These are phyloP conservation scores for Ogataea methylovora DNA, from an alignment of 805 yeast species.

Conservation along the genomic window DNA sequence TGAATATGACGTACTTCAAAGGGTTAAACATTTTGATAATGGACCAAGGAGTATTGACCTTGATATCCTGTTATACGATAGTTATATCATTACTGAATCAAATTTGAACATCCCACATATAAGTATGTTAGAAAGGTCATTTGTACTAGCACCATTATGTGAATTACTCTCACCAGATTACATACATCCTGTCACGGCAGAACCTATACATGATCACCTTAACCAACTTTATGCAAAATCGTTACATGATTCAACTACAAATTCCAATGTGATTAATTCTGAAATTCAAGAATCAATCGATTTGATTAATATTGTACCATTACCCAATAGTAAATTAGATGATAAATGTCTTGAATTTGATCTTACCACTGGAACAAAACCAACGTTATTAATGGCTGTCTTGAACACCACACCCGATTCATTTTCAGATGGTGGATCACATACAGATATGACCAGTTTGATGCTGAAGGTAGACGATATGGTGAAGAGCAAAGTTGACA, in stretches of 20 bases:
- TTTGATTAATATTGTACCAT: constrained; percentile 45
- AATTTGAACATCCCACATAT: constrained; percentile 78
- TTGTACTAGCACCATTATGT: constrained; percentile 83
- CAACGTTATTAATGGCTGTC: constrained; percentile 80
- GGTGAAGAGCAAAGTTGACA: constrained; percentile 55
- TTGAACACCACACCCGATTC: constrained; percentile 91
- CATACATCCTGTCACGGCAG: constrained; percentile 82
- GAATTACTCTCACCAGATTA: constrained; percentile 64
- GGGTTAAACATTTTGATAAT: constrained; percentile 77
- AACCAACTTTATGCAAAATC: constrained; percentile 31
- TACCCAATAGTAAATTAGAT: constrained; percentile 10
- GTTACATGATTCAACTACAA: constrained; percentile 22
- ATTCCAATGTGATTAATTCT: constrained; percentile 16
- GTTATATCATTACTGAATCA: constrained; percentile 41
- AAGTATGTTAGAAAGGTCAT: constrained; percentile 80
- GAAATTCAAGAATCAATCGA: constrained; percentile 42
- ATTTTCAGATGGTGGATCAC: constrained; percentile 80
- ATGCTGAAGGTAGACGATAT: constrained; percentile 40
- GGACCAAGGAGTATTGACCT: constrained; percentile 92
- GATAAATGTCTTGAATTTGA: constrained; percentile 32
- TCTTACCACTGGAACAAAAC: constrained; percentile 30
- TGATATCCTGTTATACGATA: constrained; percentile 74
- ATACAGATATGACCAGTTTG: constrained; percentile 30
- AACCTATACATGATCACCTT: constrained; percentile 66
- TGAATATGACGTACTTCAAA: constrained; percentile 61